Evolutionary conservation across 805 yeast species (phyloP).

Genomic region (Candida michaelii): DNA sequence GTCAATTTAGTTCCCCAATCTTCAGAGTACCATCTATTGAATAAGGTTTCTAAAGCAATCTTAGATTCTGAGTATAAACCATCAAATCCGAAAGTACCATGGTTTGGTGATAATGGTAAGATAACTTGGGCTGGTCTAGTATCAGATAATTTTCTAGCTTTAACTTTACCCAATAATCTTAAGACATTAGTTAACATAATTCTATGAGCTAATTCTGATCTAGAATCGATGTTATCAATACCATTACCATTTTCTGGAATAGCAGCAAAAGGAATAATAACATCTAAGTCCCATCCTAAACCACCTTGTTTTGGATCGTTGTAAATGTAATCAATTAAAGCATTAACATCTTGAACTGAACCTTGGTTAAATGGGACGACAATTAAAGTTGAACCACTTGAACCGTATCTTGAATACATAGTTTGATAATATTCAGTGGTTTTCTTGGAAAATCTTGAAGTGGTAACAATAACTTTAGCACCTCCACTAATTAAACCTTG

Average conservation of each 20-base stretch:
- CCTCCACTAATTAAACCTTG: constrained; percentile 97
- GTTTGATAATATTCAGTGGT: constrained; percentile 96
- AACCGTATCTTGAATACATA: constrained; percentile 89
- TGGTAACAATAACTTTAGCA: constrained; percentile 94
- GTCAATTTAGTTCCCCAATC: constrained; percentile 94
- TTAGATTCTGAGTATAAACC: constrained; percentile 98
- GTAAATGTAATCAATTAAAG: constrained; percentile 82
- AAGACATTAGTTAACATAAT: constrained; percentile 95
- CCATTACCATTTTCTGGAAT: constrained; percentile 99
- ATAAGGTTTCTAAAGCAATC: constrained; percentile 89
- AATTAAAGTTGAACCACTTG: constrained; percentile 85
- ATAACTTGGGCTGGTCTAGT: constrained; percentile 98
- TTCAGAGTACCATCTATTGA: constrained; percentile 99
- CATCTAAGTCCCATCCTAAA: constrained; percentile 97
- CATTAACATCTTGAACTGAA: constrained; percentile 88
- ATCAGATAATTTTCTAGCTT: constrained; percentile 77
- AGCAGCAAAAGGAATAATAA: constrained; percentile 96
- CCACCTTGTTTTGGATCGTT: constrained; percentile 82
- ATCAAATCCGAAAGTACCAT: constrained; percentile 97
- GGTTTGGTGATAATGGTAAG: constrained; percentile 96
- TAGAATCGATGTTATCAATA: constrained; percentile 87
- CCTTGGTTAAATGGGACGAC: constrained; percentile 99
- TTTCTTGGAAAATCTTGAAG: constrained; percentile 90
- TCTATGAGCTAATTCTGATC: constrained; percentile 97
- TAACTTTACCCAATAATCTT: constrained; percentile 88